Conservation (phyloP, 2,329 filamentous ascomycete genomes). For the Sporothrix inflata region DNA sequence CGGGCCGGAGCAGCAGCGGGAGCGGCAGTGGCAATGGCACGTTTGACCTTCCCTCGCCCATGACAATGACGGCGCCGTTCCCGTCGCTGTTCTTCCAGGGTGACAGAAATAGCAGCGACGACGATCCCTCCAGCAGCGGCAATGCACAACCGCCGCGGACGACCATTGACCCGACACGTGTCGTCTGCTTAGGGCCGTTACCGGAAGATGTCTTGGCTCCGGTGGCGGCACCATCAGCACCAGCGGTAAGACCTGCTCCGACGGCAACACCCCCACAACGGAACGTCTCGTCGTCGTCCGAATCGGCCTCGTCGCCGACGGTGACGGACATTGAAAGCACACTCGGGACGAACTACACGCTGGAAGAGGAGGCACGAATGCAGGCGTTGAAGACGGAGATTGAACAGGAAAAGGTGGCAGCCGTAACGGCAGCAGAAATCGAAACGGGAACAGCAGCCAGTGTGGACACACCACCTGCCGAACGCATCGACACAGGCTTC, state of each 20-base stretch:
- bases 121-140: background rate
- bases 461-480: conserved; percentile 38
- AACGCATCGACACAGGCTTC: conserved; percentile 48
- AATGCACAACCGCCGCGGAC: background rate
- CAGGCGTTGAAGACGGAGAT: conserved; percentile 37
- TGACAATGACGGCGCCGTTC: conserved; percentile 42
- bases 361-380: conserved; percentile 53
- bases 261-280: conserved; percentile 4
- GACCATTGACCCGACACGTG: conserved; percentile 56
- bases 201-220: conserved; percentile 53
- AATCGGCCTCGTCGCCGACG: background rate
- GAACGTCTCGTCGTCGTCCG: background rate
- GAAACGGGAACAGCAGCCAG: conserved; percentile 33
- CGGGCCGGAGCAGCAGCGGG: conserved; percentile 37
- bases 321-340: conserved; percentile 46
- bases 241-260: conserved; percentile 34
- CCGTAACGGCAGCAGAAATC: conserved; percentile 24
- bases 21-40: conserved; percentile 35
- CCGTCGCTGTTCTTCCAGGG: background rate
- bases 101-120: background rate
- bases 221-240: conserved; percentile 34
- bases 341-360: conserved; percentile 61
- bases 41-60: conserved; percentile 50
- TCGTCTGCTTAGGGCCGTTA: conserved; percentile 59
- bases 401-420: background rate